phyloP scores from a whole-genome alignment of 345 rosid species.

The Hypericum perforatum region DNA sequence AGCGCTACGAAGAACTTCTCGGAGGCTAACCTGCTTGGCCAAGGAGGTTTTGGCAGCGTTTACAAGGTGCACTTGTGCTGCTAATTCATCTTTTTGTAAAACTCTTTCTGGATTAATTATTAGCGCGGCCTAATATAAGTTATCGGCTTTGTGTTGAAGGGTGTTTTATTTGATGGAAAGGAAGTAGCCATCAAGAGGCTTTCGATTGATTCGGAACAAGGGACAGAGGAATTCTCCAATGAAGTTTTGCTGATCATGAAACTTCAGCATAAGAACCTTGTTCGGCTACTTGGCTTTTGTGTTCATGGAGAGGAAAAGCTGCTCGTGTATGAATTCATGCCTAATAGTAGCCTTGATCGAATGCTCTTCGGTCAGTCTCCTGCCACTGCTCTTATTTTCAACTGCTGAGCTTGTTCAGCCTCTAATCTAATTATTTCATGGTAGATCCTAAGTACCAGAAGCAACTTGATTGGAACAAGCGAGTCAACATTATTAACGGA shows the following conservation, averaged over 20 bases:
- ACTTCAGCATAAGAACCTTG: conserved; percentile 1
- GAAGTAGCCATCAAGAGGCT: background rate
- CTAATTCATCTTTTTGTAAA: no score
- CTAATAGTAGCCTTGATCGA: background rate
- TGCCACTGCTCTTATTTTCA: no score
- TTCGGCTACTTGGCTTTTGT: background rate
- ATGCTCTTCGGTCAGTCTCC: background rate
- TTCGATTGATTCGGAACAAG: background rate
- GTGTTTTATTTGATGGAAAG: background rate
- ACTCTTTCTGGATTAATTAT: no score
- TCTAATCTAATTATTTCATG: no score
- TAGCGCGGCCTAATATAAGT: no score
- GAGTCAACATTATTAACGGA: background rate
- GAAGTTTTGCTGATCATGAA: background rate
- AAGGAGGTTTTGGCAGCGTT: no score
- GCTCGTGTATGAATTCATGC: background rate
- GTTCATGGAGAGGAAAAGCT: background rate
- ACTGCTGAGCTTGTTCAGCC: no score
- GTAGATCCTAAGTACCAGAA: background rate
- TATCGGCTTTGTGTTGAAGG: no score
- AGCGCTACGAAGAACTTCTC: conserved; percentile 34
- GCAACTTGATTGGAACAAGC: background rate
- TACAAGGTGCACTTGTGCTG: no score
- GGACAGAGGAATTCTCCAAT: conserved; percentile 1
- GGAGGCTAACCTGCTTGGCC: background rate